phyloP scores from a whole-genome alignment of 768 basidiomycete species.

The Tulasnella calospora region DNA sequence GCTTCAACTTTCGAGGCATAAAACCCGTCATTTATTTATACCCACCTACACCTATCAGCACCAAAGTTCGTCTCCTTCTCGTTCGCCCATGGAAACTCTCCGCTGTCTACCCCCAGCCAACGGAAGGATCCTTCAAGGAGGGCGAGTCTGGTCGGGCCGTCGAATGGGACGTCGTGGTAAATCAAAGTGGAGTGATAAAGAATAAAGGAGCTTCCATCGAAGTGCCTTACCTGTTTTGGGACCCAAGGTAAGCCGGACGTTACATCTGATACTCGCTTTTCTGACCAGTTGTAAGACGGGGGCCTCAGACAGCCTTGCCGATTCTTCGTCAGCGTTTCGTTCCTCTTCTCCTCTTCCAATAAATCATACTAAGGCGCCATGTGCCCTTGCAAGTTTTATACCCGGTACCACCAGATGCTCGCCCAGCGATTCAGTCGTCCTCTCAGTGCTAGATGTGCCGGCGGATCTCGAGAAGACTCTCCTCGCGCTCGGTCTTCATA shows the following conservation, averaged over 20 bases:
- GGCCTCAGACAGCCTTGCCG: neutral
- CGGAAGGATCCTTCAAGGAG: neutral
- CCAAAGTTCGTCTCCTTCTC: conserved; percentile 34
- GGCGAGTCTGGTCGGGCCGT: neutral
- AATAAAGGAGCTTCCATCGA: neutral
- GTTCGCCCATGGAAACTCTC: conserved; percentile 38
- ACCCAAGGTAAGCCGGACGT: neutral
- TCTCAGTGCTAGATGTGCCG: neutral
- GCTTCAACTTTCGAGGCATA: no score
- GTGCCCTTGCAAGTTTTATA: neutral
- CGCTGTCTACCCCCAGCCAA: conserved; percentile 35
- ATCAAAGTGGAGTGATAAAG: neutral
- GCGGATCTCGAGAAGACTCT: neutral
- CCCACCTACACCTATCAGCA: conserved; percentile 23
- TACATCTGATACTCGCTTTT: neutral
- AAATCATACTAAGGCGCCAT: neutral
- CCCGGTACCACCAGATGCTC: neutral
- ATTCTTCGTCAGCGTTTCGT: neutral
- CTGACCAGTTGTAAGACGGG: neutral
- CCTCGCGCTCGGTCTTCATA: neutral
- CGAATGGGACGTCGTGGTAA: neutral
- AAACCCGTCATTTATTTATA: neutral
- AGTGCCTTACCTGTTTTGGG: neutral
- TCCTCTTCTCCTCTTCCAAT: neutral
- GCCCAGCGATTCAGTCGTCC: neutral